Base-by-base conservation (phyloP, 192 early-diverging fungal genomes). In the Obelidium mucronatum region DNA sequence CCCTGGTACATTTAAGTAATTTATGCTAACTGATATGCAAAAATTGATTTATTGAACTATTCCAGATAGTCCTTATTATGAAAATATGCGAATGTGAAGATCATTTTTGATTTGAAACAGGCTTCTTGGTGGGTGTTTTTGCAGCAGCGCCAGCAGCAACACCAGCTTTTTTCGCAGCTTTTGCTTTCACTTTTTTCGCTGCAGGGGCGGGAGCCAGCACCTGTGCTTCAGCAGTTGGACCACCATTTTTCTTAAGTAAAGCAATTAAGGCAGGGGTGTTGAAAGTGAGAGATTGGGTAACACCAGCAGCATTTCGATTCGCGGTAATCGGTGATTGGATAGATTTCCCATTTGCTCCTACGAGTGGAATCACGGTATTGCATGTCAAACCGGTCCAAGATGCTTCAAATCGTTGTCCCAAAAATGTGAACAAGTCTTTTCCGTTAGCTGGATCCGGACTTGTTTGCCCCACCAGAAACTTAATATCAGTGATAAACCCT, bases 381-480 rank as follows among this genome's bases (percentile, higher is more conserved):
- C 73, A 44, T 6, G 36, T 44, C 19, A 74, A 35, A 26, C 73
- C 73, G 15, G 34, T 40, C 44, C 39, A 61, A 24, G 37, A 63
- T 26, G 36, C 59, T 51, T 4, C 37, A 1, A 61, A 61, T 8
- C 59, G 73, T 40, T 74, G 73, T 6, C 58, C 73, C 37, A 63
- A n/a, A 60, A 74, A 74, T 11, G 73, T 74, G 40, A 63, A 40
- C 8, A 74, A 60, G 73, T 74, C 73, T n/a, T 39, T 74, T 11
- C 73, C 73, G 59, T 61, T 64, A 36, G 73, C 73, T 13, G 73
- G 26, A 35, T 53, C 69, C 1, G 69, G 69, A 58, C 52, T n/a
- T 24, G n/a, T 19, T 28, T 54, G 33, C 6, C 69, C 69, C 30
- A 37, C 52, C 24, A 72, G 31, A 35, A 72, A 72, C 69, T 72